Evolutionary conservation across 2,329 filamentous ascomycete genomes (phyloP), one percentile per base, ranked within the genome.

Genomic region (Lachnellula arida): DNA sequence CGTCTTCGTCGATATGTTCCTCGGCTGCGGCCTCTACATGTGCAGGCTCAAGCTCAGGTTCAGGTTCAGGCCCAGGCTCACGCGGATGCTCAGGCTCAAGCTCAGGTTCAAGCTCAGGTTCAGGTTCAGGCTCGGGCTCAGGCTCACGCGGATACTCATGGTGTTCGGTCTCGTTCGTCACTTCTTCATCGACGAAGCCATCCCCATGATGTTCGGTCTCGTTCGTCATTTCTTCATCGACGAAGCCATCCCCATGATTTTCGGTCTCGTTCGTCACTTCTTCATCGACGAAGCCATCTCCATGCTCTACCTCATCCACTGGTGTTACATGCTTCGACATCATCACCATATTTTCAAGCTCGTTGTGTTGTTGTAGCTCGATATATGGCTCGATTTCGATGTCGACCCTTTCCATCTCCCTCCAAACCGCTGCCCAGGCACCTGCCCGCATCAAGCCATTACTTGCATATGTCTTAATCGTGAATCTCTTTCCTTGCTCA

Each of bases 331-430:
- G 44, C 14, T 32, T 47, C 12, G 23, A 58, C 5, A 58, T 47
- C 9, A 58, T 46, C 39, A 75, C 76, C 8, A 86, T 72, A n/a
- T 74, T 74, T 56, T 85, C 81, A 19, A 91, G 73, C 61, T 84
- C 82, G 17, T 79, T 78, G 53, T 84, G 78, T 12, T 87, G 68
- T 1, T 76, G 72, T 0, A 81, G 71, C 17, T 84, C 81, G 11
- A 91, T 79, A 67, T 86, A 81, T 3, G 94, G 88, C 65, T 89
- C 84, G 51, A 99, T 83, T 72, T 97, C 93, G 1, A 96, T 89
- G 68, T 99, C 94, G 0, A 97, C 90, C n/a, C 93, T 83, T 74
- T 99, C 94, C 94, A 99, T 99, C 72, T 97, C 93, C 64, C 84
- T 88, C 93, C 93, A 99, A 56, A 90, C 93, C 2, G 92, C 92